Conservation (phyloP, 2,329 filamentous ascomycete species). For the Neophaeococcomyces aloes region DNA sequence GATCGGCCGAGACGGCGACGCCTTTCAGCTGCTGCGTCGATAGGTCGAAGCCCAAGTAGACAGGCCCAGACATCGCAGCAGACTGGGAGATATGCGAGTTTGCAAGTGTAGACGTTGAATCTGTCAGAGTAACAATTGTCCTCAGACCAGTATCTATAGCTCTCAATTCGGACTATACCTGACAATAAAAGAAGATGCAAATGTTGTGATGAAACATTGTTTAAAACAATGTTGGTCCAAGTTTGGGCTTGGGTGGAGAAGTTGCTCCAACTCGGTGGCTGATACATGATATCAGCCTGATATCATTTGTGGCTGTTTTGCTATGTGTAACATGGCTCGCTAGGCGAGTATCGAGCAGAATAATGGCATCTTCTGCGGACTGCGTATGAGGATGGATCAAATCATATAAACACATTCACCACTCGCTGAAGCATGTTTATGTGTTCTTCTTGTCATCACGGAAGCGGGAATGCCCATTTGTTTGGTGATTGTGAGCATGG, state of each 20-base stretch:
- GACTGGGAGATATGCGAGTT: too few species aligned
- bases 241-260: constrained; percentile 7
- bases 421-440: constrained; percentile 6
- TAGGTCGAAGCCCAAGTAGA: constrained; percentile 89
- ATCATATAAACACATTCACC: neutral
- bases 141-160: too few species aligned
- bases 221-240: neutral
- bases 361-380: neutral
- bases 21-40: constrained; percentile 96
- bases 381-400: neutral
- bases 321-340: neutral
- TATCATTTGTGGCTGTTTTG: constrained; percentile 8
- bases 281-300: constrained; percentile 21
- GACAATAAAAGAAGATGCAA: too few species aligned
- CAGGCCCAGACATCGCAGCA: constrained; percentile 40
- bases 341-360: too few species aligned
- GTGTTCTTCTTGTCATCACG: constrained; percentile 4
- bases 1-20: constrained; percentile 71
- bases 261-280: constrained; percentile 3
- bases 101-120: too few species aligned
- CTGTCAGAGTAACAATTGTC: too few species aligned
- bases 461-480: constrained; percentile 9
- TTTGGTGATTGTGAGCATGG: constrained; percentile 29
- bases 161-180: too few species aligned
- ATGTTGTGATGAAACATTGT: neutral